These are phyloP conservation scores for Tolypocladium tropicale DNA, from an alignment of 2,329 filamentous ascomycete species.

Conservation along the genomic window DNA sequence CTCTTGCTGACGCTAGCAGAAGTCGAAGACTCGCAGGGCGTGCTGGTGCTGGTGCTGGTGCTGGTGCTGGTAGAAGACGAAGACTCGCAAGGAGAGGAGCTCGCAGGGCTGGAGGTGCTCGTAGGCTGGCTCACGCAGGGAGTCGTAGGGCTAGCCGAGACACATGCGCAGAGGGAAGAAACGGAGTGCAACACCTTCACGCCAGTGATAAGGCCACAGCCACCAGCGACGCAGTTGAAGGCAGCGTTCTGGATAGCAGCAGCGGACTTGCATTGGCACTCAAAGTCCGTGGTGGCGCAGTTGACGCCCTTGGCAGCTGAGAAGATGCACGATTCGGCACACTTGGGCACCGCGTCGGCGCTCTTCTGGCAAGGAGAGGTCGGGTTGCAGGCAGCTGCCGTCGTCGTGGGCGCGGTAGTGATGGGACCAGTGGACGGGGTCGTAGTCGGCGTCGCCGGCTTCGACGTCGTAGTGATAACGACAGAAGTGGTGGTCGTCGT, in stretches of 20 bases:
- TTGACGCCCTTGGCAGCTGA: constrained; percentile 11
- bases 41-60: too few species aligned
- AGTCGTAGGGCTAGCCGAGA: constrained; percentile 11
- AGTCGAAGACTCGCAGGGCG: too few species aligned
- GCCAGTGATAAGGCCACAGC: constrained; percentile 9
- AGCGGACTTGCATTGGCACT: constrained; percentile 13
- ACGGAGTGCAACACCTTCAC: constrained; percentile 9
- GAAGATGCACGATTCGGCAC: constrained; percentile 15
- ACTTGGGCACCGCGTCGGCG: constrained; percentile 13
- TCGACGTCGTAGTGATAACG: too few species aligned
- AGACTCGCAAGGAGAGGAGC: not conserved
- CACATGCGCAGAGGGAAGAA: constrained; percentile 13
- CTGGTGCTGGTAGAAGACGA: not conserved
- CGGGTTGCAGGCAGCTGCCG: too few species aligned
- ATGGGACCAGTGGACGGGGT: too few species aligned
- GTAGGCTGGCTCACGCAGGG: constrained; percentile 6
- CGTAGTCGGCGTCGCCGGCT: too few species aligned
- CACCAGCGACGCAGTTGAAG: constrained; percentile 9
- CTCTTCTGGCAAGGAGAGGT: constrained; percentile 15
- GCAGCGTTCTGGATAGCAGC: constrained; percentile 12
- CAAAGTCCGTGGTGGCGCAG: constrained; percentile 12
- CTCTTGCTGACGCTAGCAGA: too few species aligned
- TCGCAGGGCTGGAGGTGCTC: not conserved
- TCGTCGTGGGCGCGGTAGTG: too few species aligned
- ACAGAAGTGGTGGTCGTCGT: too few species aligned